Evolutionary conservation across 1,284 basidiomycete genomes (phyloP), one percentile per base, ranked within the genome.

Genomic region (Coriolopsis trogii): DNA sequence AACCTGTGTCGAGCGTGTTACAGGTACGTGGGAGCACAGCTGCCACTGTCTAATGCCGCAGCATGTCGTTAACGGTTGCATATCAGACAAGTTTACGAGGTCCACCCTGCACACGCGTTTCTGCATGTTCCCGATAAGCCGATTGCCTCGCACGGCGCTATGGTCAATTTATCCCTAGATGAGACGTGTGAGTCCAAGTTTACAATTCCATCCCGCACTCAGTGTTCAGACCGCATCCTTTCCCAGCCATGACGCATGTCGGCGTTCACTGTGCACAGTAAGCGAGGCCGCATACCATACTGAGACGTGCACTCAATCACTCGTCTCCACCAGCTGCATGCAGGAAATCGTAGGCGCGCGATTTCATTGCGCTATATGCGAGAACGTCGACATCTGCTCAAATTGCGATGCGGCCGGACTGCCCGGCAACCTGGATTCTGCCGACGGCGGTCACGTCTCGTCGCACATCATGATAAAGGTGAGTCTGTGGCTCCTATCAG

Each of bases 401-500:
- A 92, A 93, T 61, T 96, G 93, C 67, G 93, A 95, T 68, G 85
- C 86, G 4, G 89, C 86, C 9, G 91, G 91, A 15, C 75, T 93
- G 15, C 88, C 89, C 4, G 89, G 88, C 3, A 90, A 91, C 55
- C 69, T 91, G 6, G 86, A 91, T 55, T 85, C 87, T 0, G 74
- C 80, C 1, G 87, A 91, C 38, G 85, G 83, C 7, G 89, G 87
- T 0, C 90, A 92, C 60, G 79, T 78, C 51, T 90, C 87, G 8
- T 88, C 88, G 5, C 93, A 96, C 65, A 93, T 95, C 62, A 84
- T 95, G 81, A 92, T 96, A 71, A 95, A 96, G 84, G 92, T 91
- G 49, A 48, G 49, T 53, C 16, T 25, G 20, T 16, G 33, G 28
- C 6, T 18, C 20, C n/a, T 18, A 34, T 6, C 2, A 13, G 33